Base-by-base conservation (phyloP, 1,139 yeast genomes). In the Blastobotrys malaysiensis region DNA sequence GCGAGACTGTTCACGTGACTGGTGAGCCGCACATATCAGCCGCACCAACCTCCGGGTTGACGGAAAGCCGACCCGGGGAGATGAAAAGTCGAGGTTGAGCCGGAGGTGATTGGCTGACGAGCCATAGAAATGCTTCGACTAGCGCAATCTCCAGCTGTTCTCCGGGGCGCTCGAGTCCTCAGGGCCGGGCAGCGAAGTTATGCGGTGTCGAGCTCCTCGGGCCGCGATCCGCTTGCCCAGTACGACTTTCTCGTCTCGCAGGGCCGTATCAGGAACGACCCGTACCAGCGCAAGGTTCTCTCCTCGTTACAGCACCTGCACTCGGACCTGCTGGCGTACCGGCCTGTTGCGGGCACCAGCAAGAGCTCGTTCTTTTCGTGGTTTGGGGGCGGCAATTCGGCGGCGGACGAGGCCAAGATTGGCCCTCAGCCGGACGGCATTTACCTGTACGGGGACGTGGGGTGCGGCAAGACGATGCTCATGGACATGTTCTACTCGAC, bases 381-480 rank as follows among this genome's bases (percentile, higher is more conserved):
- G 39, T n/a, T 31, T 7, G 39, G 26, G 9, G 5, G 7, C 26
- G 7, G 39, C 16, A 31, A 31, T 16, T 13, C 39, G 3, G 14
- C 16, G 11, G 45, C 50, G 9, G 50, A 39, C 22, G 59, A 45
- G 19, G 53, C 52, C 22, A 48, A 54, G 27, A 55, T 60, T 27
- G 52, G 51, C 31, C 9, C 75, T 80, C 69, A 65, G 39, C 95
- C 90, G 2, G 76, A 80, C 62, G 99, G 99, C 1, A 86, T 93
- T 14, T 93, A 93, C 67, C 76, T 93, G 24, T 93, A 88, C 69
- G 99, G 99, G 18, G 99, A 93, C 69, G 99, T 93, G 47, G 99
- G 99, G 3, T 90, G 98, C 71, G 99, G 99, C 9, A 93, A 93
- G 68, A 93, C 99, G 4, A 93, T 93, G 97, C 77, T 93, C 59